Percentiles rank a stretch among this genome's conserved stretches.
phyloP scores from a whole-genome alignment of 148 eudicot genomes.

The Arbutus unedo region DNA sequence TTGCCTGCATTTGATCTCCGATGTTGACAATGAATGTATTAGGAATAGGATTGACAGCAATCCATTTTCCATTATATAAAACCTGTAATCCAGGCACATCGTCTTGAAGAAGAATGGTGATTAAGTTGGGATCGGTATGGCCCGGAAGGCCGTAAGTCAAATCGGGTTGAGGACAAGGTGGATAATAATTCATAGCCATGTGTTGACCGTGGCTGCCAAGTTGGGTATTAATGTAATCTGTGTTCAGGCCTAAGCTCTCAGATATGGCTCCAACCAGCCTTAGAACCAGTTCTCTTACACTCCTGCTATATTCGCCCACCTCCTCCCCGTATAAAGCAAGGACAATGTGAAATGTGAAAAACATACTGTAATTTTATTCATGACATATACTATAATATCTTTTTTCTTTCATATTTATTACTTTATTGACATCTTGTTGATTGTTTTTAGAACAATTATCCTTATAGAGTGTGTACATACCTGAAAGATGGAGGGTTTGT shows the following conservation, averaged over 20 bases:
- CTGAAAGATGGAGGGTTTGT: constrained; percentile 17
- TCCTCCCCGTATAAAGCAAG: background rate
- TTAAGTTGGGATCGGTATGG: constrained; percentile 21
- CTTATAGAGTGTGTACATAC: background rate
- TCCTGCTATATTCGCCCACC: constrained; percentile 22
- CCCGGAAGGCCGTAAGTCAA: constrained; percentile 22
- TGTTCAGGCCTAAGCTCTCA: constrained; percentile 22
- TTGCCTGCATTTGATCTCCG: constrained; percentile 26
- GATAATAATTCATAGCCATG: constrained; percentile 28
- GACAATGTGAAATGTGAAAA: too few species aligned
- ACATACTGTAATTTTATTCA: too few species aligned
- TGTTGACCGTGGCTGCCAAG: constrained; percentile 28
- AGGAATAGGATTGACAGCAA: constrained; percentile 21
- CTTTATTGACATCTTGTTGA: too few species aligned
- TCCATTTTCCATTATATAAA: constrained; percentile 13
- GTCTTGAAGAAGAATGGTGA: constrained; percentile 27
- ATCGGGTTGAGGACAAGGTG: constrained; percentile 28
- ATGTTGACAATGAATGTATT: constrained; percentile 25
- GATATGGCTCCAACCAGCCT: constrained; percentile 21
- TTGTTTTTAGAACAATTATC: too few species aligned
- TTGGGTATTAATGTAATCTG: constrained; percentile 4
- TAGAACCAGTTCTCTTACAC: constrained; percentile 15
- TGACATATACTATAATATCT: too few species aligned
- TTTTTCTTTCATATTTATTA: too few species aligned
- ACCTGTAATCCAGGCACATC: constrained; percentile 29